A percentile compares a stretch with the other conserved stretches of the same genome.
Conservation (phyloP, 805 yeast genomes). For the Tetrapisispora pingtungensis region DNA sequence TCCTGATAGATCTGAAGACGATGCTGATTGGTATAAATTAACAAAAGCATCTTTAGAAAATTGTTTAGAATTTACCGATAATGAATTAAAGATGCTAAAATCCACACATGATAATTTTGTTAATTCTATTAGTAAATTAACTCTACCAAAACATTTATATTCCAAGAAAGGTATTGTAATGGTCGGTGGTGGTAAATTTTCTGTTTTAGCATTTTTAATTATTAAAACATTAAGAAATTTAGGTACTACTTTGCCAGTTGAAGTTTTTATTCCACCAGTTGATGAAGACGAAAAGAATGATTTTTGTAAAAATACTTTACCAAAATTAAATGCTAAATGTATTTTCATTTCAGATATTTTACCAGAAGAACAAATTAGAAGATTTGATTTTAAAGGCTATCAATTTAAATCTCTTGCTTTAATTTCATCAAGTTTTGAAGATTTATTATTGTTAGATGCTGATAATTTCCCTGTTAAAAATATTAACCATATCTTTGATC, state of each 20-base stretch:
- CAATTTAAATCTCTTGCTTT: conserved; percentile 65
- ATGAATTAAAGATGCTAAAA: conserved; percentile 12
- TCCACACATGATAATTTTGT: conserved; percentile 15
- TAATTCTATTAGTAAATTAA: conserved; percentile 6
- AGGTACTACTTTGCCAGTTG: conserved; percentile 60
- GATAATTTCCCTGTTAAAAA: conserved; percentile 65
- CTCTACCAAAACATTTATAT: conserved; percentile 30
- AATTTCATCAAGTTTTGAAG: conserved; percentile 64
- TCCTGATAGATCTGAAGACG: conserved; percentile 16
- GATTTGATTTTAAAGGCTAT: conserved; percentile 43
- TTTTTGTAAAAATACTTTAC: conserved; percentile 52
- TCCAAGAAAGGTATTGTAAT: conserved; percentile 36
- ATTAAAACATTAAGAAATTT: conserved; percentile 49
- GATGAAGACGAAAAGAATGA: conserved; percentile 54
- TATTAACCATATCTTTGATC: conserved; percentile 50
- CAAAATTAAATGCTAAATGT: conserved; percentile 48
- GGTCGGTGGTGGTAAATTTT: conserved; percentile 74
- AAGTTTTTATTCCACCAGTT: conserved; percentile 58
- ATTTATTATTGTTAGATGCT: conserved; percentile 63
- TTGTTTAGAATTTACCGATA: conserved; percentile 18
- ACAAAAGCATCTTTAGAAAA: conserved; percentile 14
- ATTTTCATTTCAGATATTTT: conserved; percentile 51
- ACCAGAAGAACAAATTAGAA: conserved; percentile 35
- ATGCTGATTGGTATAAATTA: conserved; percentile 13
- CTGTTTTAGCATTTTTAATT: conserved; percentile 59